Evolutionary conservation across 805 yeast species (phyloP), one percentile per base, ranked within the genome.

Genomic region (Maudiozyma bulderi): DNA sequence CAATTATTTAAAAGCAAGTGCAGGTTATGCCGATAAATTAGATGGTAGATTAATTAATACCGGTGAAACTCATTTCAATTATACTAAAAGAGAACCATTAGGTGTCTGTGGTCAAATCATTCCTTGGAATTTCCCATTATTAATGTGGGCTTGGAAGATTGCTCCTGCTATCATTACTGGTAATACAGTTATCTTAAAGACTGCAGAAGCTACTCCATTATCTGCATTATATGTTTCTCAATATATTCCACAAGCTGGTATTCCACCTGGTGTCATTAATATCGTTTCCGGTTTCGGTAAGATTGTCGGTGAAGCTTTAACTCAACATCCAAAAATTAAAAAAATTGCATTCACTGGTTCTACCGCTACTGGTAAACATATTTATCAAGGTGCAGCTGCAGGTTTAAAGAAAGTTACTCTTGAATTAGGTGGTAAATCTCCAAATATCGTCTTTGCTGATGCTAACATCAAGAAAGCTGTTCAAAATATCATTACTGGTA

Each of bases 91-190:
- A 67, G 95, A 86, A 70, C 95, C 96, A 53, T 73, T 84, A 57
- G 95, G 95, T 66, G 95, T 86, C 48, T 83, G 90, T 69, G 89
- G 93, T 53, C 88, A 85, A 65, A 84, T 87, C 59, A 86, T 86
- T 61, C 95, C 96, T 58, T 87, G 95, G 95, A 87, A 87, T 72
- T 87, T 87, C 79, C 96, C 96, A 56, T 73, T 86, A 62, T 75
- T 87, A 71, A 84, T 86, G 83, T 80, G 86, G 73, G 76, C 91
- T 43, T 87, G 95, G 88, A 86, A 86, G 62, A 72, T 87, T 55
- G 90, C 88, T 53, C 95, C 96, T 39, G 89, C 91, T 50, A 72
- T 86, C 58, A 84, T 89, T 53, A 82, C 95, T 45, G 95, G 95
- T 70, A 85, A 86, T 74, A 80, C 93, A 44, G 81, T 84, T 55